Conservation (phyloP, 2,329 filamentous ascomycete species). For the Lachnellula occidentalis region DNA sequence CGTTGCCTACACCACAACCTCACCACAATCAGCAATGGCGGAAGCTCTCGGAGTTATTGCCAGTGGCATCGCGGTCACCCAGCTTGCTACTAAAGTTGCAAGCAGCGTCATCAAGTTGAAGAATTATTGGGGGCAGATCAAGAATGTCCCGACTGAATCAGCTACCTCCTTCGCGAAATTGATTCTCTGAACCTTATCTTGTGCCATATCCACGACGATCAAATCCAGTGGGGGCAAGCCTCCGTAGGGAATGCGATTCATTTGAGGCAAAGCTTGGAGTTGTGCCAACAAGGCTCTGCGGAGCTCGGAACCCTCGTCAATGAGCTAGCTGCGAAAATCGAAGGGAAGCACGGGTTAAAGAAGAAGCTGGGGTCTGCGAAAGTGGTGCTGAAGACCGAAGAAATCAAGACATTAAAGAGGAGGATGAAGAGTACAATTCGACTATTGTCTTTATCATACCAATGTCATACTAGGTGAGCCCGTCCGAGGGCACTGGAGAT, state of each 20-base stretch:
- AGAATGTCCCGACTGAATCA: conserved; percentile 13
- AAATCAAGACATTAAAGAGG: conserved; percentile 3
- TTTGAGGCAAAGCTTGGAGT: neutral
- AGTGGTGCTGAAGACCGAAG: conserved; percentile 5
- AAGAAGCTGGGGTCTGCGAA: conserved; percentile 6
- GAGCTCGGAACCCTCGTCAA: neutral
- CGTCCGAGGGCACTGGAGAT: neutral
- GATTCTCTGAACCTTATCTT: conserved; percentile 7
- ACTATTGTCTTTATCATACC: conserved; percentile 5
- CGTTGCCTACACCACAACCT: neutral
- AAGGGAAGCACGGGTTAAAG: neutral
- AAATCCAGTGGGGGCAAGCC: neutral
- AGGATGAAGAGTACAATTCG: conserved; percentile 2
- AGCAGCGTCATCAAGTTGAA: conserved; percentile 8
- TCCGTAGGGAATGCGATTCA: neutral
- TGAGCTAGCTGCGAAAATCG: neutral
- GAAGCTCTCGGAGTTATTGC: conserved; percentile 5
- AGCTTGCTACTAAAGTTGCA: conserved; percentile 2
- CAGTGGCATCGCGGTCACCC: conserved; percentile 3
- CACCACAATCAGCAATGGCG: conserved; percentile 1
- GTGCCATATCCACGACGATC: neutral
- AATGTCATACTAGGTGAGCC: conserved; percentile 3
- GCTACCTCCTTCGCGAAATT: conserved; percentile 7
- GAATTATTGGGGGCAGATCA: conserved; percentile 7
- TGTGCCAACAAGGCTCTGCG: conserved; percentile 1